Conservation (phyloP, 2,329 filamentous ascomycete genomes). For the Verticillium dahliae region DNA sequence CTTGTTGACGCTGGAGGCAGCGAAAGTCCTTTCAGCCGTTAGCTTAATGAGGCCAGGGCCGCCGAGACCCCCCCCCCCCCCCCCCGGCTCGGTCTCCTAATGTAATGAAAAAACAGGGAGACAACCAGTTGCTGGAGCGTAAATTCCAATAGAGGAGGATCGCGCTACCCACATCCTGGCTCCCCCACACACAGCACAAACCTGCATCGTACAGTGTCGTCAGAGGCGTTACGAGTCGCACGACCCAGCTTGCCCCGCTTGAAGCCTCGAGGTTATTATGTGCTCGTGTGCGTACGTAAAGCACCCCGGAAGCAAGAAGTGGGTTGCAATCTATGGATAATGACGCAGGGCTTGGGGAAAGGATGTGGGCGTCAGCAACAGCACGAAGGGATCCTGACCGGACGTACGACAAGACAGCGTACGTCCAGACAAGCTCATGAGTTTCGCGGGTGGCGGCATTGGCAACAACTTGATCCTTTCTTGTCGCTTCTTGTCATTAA, state of each 20-base stretch:
- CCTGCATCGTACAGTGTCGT: neutral
- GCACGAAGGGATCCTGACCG: neutral
- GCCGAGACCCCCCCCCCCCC: too few species aligned
- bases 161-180: neutral
- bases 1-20: neutral
- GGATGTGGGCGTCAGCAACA: neutral
- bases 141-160: neutral
- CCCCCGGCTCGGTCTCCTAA: neutral
- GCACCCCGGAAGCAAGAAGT: neutral
- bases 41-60: neutral
- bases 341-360: too few species aligned
- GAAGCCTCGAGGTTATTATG: neutral
- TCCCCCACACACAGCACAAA: neutral
- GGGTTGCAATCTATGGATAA: neutral
- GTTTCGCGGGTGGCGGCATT: neutral
- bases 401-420: neutral
- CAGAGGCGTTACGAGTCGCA: neutral
- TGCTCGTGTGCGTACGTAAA: neutral
- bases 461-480: neutral
- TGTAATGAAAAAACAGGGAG: neutral
- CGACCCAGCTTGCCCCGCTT: neutral
- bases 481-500: neutral
- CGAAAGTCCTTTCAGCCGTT: neutral
- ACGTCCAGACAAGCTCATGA: neutral
- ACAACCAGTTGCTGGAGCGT: neutral